These are phyloP conservation scores for Globisporangium echinulatum DNA, from an alignment of 352 stramenopile species.

Conservation along the genomic window DNA sequence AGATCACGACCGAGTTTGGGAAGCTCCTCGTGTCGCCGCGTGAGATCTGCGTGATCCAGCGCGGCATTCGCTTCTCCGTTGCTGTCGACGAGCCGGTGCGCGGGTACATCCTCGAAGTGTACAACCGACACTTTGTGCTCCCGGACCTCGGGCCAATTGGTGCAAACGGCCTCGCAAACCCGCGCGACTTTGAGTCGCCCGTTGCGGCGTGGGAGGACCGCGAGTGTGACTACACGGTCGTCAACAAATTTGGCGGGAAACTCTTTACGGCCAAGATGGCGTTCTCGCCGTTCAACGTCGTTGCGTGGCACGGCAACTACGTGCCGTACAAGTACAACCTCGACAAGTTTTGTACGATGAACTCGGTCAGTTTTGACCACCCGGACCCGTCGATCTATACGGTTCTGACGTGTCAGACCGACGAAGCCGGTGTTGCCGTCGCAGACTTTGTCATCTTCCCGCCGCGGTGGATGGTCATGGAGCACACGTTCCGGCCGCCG, in stretches of 20 bases:
- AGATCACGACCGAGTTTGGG: slow-evolving; percentile 93
- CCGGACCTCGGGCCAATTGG: slow-evolving; percentile 95
- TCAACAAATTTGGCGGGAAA: slow-evolving; percentile 88
- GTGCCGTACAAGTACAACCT: slow-evolving; percentile 97
- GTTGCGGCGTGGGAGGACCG: slow-evolving; percentile 87
- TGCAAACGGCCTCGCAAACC: slow-evolving; percentile 95
- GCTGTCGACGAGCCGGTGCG: slow-evolving; percentile 76
- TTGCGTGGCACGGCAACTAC: slow-evolving; percentile 98
- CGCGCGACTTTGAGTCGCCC: slow-evolving; percentile 92
- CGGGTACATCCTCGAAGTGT: slow-evolving; percentile 95
- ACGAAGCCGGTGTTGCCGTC: slow-evolving; percentile 90
- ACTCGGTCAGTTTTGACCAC: slow-evolving; percentile 95
- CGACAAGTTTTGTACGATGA: slow-evolving; percentile 93
- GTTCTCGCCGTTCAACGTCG: slow-evolving; percentile 95
- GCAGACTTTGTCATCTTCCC: slow-evolving; percentile 98
- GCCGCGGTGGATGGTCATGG: slow-evolving; percentile 89
- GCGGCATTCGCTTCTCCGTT: slow-evolving; percentile 92
- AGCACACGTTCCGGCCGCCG: slow-evolving; percentile 90
- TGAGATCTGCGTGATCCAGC: slow-evolving; percentile 94
- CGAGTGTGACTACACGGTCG: slow-evolving; percentile 60
- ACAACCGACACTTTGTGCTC: slow-evolving; percentile 93
- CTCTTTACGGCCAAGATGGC: slow-evolving; percentile 81
- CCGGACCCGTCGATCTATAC: slow-evolving; percentile 97
- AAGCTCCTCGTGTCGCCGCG: slow-evolving; percentile 76
- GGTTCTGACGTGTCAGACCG: slow-evolving; percentile 92